Percentiles rank a stretch among this genome's conserved stretches.
Evolutionary conservation across 768 basidiomycete species (phyloP).

Genomic region (Calocera viscosa): DNA sequence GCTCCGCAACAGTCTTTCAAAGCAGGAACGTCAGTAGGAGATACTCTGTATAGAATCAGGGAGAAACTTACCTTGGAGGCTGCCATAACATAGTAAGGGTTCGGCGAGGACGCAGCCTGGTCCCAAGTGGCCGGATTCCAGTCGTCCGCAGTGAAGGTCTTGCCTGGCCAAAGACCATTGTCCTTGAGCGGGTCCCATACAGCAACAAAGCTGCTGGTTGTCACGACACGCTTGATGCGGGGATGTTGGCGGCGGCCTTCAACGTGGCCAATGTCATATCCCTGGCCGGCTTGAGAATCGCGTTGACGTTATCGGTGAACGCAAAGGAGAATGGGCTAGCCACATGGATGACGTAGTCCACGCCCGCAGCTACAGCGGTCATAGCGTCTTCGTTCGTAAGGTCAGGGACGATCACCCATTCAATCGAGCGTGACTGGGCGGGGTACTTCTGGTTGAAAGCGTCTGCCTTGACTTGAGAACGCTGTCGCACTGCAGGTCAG

Average conservation of each 20-base stretch:
- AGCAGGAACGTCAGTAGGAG: background rate
- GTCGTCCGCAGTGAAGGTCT: constrained; percentile 12
- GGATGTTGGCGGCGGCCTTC: constrained; percentile 14
- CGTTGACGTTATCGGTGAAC: constrained; percentile 7
- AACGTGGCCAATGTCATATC: constrained; percentile 19
- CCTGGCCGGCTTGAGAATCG: constrained; percentile 20
- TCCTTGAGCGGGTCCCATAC: background rate
- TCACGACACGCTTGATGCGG: background rate
- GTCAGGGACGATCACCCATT: constrained; percentile 10
- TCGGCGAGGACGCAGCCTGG: background rate
- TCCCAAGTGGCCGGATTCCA: background rate
- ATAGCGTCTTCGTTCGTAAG: constrained; percentile 11
- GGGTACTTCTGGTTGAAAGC: constrained; percentile 2
- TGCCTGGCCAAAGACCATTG: background rate
- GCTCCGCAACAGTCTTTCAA: constrained; percentile 14
- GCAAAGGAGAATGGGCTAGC: background rate
- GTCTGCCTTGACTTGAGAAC: background rate
- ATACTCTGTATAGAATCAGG: too few species aligned
- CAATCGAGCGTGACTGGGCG: background rate
- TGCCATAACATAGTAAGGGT: background rate
- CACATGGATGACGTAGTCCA: background rate
- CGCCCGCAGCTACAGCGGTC: background rate
- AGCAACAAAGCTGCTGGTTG: background rate
- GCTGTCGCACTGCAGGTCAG: background rate
- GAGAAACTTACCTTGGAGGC: too few species aligned